These are phyloP conservation scores for Annulohypoxylon bovei DNA, from an alignment of 495 filamentous ascomycete genomes.

Conservation along the genomic window DNA sequence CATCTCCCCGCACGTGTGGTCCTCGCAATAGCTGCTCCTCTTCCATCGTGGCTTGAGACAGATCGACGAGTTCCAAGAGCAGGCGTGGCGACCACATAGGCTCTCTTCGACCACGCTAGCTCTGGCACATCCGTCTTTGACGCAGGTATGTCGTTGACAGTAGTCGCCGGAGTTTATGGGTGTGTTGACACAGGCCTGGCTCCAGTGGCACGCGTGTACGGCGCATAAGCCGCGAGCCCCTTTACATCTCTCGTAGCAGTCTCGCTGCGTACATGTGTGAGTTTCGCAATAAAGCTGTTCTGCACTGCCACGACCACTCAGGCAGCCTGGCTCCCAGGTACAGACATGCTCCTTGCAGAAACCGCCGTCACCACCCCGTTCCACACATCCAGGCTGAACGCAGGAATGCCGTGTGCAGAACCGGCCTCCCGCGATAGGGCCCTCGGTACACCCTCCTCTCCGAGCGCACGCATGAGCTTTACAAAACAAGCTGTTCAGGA, in stretches of 20 bases:
- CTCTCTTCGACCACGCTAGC: slow-evolving; percentile 32
- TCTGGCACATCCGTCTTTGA: slow-evolving; percentile 20
- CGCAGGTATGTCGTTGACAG: slow-evolving; percentile 29
- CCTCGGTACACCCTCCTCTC: slow-evolving; percentile 22
- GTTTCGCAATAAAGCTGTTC: slow-evolving; percentile 32
- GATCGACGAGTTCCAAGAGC: slow-evolving; percentile 33
- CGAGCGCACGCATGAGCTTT: slow-evolving; percentile 20
- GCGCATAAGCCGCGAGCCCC: slow-evolving; percentile 25
- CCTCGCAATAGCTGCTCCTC: slow-evolving; percentile 37
- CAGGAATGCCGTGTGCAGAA: slow-evolving; percentile 26
- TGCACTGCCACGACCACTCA: slow-evolving; percentile 16
- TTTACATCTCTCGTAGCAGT: slow-evolving; percentile 29
- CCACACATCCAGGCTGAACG: slow-evolving; percentile 18
- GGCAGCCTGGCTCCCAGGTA: slow-evolving; percentile 28
- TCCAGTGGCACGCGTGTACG: slow-evolving; percentile 34
- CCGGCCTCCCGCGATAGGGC: slow-evolving; percentile 15
- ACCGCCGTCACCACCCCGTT: slow-evolving; percentile 20
- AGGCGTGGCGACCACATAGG: slow-evolving; percentile 30
- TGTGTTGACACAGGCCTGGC: slow-evolving; percentile 11
- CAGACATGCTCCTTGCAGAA: slow-evolving; percentile 35
- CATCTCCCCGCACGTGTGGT: slow-evolving; percentile 41
- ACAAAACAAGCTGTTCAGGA: slow-evolving; percentile 32
- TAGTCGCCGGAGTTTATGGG: slow-evolving; percentile 23
- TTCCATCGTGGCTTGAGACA: slow-evolving; percentile 39
- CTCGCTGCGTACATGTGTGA: slow-evolving; percentile 27